phyloP scores from a whole-genome alignment of 306 rosid species.

The Senna tora region DNA sequence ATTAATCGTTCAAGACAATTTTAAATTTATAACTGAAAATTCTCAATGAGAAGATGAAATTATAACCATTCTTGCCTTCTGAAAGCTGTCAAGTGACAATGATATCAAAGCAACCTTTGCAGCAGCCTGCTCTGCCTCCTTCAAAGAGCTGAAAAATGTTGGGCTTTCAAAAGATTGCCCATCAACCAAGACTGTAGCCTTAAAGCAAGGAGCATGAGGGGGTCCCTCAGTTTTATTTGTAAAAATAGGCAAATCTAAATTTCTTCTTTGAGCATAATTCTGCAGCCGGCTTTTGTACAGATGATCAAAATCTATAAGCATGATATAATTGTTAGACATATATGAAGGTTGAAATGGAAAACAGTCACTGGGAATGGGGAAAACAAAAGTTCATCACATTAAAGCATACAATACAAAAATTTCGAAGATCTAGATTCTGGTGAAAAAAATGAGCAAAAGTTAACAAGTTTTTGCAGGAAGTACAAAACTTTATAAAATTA shows the following conservation, averaged over 20 bases:
- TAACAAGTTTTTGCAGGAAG: not conserved
- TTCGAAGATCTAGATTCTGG: not conserved
- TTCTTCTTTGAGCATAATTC: conserved; percentile 36
- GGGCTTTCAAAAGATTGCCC: conserved; percentile 39
- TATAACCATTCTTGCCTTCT: conserved; percentile 41
- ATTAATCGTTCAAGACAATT: not conserved
- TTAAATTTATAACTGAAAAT: not conserved
- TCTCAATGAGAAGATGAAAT: too few relatives aligned
- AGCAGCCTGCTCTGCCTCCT: conserved; percentile 48
- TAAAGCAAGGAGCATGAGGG: conserved; percentile 24
- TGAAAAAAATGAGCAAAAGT: conserved; percentile 2
- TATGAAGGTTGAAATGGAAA: not conserved
- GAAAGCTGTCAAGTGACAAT: conserved; percentile 39
- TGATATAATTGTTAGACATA: conserved; percentile 11
- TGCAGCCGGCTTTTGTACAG: conserved; percentile 37
- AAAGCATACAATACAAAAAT: not conserved
- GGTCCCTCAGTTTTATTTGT: conserved; percentile 14
- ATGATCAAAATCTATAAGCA: conserved; percentile 30
- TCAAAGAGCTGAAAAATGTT: conserved; percentile 18
- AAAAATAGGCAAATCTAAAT: conserved; percentile 37
- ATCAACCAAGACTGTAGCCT: conserved; percentile 39
- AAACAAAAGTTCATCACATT: not conserved
- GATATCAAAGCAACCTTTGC: conserved; percentile 44
- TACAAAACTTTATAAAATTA: not conserved
- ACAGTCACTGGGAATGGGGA: not conserved